phyloP scores from a whole-genome alignment of 169 alveolate species.

The Plasmodium falciparum region DNA sequence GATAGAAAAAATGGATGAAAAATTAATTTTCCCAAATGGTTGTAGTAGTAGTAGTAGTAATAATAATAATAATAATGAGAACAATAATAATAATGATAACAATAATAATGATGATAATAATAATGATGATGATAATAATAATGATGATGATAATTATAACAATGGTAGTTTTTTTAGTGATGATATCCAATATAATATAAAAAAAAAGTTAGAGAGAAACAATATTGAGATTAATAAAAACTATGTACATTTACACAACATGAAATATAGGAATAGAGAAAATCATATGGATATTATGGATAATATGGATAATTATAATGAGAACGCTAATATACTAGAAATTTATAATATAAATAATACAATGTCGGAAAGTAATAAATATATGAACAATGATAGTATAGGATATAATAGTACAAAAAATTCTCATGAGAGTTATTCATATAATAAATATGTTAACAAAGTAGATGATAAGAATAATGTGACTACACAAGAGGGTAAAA shows the following conservation, averaged over 20 bases:
- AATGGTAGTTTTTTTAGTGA: conserved; percentile 4
- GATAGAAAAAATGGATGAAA: too few species aligned
- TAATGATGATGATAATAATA: conserved; percentile 1
- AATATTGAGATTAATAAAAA: not conserved
- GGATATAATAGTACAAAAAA: too few species aligned
- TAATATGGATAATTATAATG: conserved; percentile 1
- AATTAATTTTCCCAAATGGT: too few species aligned
- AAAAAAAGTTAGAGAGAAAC: conserved; percentile 10
- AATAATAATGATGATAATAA: not conserved
- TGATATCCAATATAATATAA: not conserved
- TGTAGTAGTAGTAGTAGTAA: too few species aligned
- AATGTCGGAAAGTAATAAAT: not conserved
- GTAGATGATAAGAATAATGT: too few species aligned
- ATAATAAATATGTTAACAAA: too few species aligned
- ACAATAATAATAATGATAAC: not conserved
- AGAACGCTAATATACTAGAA: conserved; percentile 6
- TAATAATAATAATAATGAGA: not conserved
- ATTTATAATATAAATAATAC: not conserved
- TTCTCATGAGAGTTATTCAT: too few species aligned
- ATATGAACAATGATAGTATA: not conserved
- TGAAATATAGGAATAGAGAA: conserved; percentile 18
- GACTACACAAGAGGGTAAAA: too few species aligned
- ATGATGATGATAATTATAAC: not conserved
- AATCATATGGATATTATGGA: not conserved
- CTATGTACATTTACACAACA: not conserved